Conservation (phyloP, 345 rosid species). For the Camelina sativa region DNA sequence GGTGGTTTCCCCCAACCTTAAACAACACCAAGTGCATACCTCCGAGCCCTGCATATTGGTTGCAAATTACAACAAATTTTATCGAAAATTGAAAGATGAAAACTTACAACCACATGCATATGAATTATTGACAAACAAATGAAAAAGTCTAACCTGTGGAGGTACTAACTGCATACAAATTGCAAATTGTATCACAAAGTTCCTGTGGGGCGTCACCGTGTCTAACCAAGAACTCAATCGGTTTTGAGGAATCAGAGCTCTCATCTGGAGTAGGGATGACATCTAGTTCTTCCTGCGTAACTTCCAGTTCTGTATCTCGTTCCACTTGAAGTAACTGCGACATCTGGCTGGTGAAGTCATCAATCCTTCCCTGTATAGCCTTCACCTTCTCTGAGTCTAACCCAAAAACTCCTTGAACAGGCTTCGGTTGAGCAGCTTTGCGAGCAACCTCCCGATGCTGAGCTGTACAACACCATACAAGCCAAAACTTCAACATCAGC, state of each 20-base stretch:
- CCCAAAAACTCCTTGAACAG: conserved; percentile 78
- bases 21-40: conserved; percentile 94
- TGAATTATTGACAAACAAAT: neutral
- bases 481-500: conserved; percentile 21
- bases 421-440: conserved; percentile 64
- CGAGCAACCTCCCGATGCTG: conserved; percentile 89
- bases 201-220: conserved; percentile 94
- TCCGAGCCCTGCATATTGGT: conserved; percentile 70
- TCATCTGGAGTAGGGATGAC: conserved; percentile 86
- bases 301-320: conserved; percentile 92
- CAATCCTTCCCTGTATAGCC: conserved; percentile 77
- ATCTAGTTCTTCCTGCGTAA: conserved; percentile 90
- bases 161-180: conserved; percentile 80
- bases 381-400: conserved; percentile 76
- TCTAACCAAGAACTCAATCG: conserved; percentile 93
- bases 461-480: conserved; percentile 61
- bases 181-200: conserved; percentile 96
- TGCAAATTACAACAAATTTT: conserved; percentile 15
- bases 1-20: conserved; percentile 81
- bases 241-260: conserved; percentile 66
- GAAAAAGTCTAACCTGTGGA: conserved; percentile 66
- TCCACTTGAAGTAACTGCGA: conserved; percentile 86
- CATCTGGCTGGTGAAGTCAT: conserved; percentile 68
- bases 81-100: neutral
- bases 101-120: neutral